A percentile compares a stretch with the other conserved stretches of the same genome.
Conservation (phyloP, 345 rosid species). For the Cardiospermum halicacabum region DNA sequence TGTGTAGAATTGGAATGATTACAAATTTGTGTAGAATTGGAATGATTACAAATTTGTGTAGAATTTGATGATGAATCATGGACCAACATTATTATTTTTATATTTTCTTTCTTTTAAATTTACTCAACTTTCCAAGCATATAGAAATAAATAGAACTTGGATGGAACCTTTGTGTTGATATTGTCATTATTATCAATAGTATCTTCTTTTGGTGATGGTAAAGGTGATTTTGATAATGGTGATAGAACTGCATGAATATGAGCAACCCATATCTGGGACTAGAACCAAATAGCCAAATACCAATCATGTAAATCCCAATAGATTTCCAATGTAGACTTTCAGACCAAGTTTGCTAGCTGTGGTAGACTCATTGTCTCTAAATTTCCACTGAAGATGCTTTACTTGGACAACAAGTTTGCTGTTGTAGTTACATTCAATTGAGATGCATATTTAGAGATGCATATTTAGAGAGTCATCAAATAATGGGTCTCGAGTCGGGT, state of each 20-base stretch:
- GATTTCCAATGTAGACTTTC: too few relatives aligned
- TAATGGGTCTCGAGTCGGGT: too few relatives aligned
- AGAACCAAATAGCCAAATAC: slow-evolving; percentile 46
- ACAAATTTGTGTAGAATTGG: too few relatives aligned
- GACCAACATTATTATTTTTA: slow-evolving; percentile 1
- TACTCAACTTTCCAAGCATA: slow-evolving; percentile 47
- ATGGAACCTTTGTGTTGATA: slow-evolving; percentile 14
- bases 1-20: background rate
- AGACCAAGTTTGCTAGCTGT: slow-evolving; percentile 27
- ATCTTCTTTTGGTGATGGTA: slow-evolving; percentile 17
- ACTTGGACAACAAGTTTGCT: slow-evolving; percentile 27
- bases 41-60: too few relatives aligned
- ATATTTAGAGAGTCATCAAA: too few relatives aligned
- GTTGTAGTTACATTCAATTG: slow-evolving; percentile 28
- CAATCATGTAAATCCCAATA: slow-evolving; percentile 60
- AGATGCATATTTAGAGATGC: too few relatives aligned
- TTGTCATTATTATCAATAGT: slow-evolving; percentile 9
- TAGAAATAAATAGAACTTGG: slow-evolving; percentile 44
- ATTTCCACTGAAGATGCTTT: slow-evolving; percentile 56
- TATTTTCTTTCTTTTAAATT: background rate
- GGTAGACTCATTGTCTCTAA: slow-evolving; percentile 47
- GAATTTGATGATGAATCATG: slow-evolving; percentile 8
- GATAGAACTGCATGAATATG: slow-evolving; percentile 36
- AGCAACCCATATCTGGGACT: slow-evolving; percentile 51
- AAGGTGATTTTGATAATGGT: slow-evolving; percentile 17